Percentiles rank a stretch among this genome's conserved stretches.
These are phyloP conservation scores for Myxozyma melibiosi DNA, from an alignment of 805 yeast species.

Conservation along the genomic window DNA sequence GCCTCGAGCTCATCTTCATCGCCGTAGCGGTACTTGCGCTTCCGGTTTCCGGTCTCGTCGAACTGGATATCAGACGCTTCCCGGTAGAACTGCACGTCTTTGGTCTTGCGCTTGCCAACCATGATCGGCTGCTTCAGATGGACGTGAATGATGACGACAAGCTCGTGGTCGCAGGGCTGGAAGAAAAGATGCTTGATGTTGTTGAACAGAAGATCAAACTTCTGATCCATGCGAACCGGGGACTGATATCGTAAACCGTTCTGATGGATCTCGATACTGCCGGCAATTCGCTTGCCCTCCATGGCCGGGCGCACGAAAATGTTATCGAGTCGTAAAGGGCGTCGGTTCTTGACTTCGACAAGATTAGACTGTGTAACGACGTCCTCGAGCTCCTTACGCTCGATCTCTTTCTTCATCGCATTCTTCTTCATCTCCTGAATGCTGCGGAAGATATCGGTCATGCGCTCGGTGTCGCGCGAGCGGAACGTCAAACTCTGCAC, in stretches of 20 bases:
- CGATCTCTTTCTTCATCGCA: conserved; percentile 85
- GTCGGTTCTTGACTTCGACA: conserved; percentile 76
- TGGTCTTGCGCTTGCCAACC: conserved; percentile 93
- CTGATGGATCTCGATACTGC: conserved; percentile 86
- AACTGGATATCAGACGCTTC: conserved; percentile 95
- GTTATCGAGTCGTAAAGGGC: conserved; percentile 84
- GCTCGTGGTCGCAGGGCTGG: conserved; percentile 94
- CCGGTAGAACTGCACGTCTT: conserved; percentile 92
- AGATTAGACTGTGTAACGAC: conserved; percentile 90
- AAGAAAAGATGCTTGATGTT: conserved; percentile 92
- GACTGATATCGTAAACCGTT: conserved; percentile 95
- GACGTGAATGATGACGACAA: conserved; percentile 88
- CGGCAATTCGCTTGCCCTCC: conserved; percentile 94
- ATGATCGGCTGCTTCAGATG: conserved; percentile 90
- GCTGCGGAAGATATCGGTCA: conserved; percentile 84
- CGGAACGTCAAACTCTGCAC: conserved; percentile 84
- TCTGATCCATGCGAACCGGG: conserved; percentile 78
- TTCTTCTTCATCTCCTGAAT: conserved; percentile 92
- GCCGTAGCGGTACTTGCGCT: conserved; percentile 84
- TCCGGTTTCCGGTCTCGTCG: conserved; percentile 95
- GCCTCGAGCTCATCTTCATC: conserved; percentile 98
- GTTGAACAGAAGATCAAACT: conserved; percentile 82
- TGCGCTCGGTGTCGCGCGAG: conserved; percentile 86
- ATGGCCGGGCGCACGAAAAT: conserved; percentile 94
- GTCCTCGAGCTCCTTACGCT: conserved; percentile 88